These are phyloP conservation scores for Nicotiana attenuata DNA, from an alignment of 257 asterid species.

Conservation along the genomic window DNA sequence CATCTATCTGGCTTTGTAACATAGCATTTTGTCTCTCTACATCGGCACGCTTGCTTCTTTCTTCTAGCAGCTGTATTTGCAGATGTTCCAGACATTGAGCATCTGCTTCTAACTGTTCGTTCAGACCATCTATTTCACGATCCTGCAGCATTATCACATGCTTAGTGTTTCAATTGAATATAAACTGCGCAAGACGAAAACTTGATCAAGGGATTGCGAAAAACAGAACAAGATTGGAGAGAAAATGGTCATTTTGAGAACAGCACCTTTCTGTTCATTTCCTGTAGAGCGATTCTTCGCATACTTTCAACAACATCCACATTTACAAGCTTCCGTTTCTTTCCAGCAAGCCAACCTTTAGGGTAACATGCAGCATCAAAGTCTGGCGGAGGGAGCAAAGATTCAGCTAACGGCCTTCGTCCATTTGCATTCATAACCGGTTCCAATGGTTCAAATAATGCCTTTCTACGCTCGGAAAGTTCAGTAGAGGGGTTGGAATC, in stretches of 20 bases:
- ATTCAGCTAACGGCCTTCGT: slow-evolving; percentile 58
- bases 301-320: slow-evolving; percentile 97
- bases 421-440: slow-evolving; percentile 40
- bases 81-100: slow-evolving; percentile 79
- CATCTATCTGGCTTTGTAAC: slow-evolving; percentile 70
- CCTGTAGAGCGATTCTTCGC: slow-evolving; percentile 93
- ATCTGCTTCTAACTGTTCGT: slow-evolving; percentile 88
- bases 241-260: not conserved
- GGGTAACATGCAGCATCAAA: slow-evolving; percentile 82
- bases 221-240: not conserved
- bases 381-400: slow-evolving; percentile 90
- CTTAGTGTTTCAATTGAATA: not conserved
- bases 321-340: slow-evolving; percentile 90
- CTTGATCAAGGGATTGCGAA: not conserved
- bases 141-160: slow-evolving; percentile 48
- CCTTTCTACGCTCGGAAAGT: slow-evolving; percentile 82
- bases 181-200: not conserved
- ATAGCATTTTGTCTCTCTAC: slow-evolving; percentile 69
- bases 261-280: slow-evolving; percentile 87
- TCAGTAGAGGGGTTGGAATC: slow-evolving; percentile 33
- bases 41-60: slow-evolving; percentile 84
- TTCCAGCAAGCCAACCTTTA: slow-evolving; percentile 90
- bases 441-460: slow-evolving; percentile 78
- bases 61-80: slow-evolving; percentile 87
- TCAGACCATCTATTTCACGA: slow-evolving; percentile 85